A percentile compares a stretch with the other conserved stretches of the same genome.
Conservation (phyloP, 1,284 basidiomycete genomes). For the Ustilago hordei region DNA sequence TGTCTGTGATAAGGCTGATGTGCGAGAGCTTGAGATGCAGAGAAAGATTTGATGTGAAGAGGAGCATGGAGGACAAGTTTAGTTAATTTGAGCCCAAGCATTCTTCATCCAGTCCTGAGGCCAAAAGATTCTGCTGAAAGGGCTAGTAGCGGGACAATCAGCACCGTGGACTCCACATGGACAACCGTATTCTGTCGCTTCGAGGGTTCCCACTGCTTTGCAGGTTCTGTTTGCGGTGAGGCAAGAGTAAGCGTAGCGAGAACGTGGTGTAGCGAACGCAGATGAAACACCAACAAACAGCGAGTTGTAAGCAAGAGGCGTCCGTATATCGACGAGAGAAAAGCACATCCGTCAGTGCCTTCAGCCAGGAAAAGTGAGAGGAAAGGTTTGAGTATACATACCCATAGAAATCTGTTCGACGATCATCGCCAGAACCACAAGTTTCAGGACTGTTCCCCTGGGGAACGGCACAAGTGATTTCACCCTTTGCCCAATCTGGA, state of each 20-base stretch:
- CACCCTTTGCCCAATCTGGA: slow-evolving; percentile 11
- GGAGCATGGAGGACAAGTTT: slow-evolving; percentile 1
- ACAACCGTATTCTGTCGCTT: slow-evolving; percentile 35
- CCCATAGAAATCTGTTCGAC: slow-evolving; percentile 27
- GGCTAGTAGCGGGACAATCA: slow-evolving; percentile 4
- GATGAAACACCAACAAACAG: too few species aligned
- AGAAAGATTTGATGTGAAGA: neutral
- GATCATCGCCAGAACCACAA: slow-evolving; percentile 13
- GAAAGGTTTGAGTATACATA: slow-evolving; percentile 5
- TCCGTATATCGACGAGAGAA: too few species aligned
- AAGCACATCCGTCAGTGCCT: too few species aligned
- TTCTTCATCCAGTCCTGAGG: slow-evolving; percentile 24
- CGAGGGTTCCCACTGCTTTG: slow-evolving; percentile 30
- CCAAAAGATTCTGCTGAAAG: slow-evolving; percentile 32
- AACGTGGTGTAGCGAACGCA: too few species aligned
- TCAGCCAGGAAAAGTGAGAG: too few species aligned
- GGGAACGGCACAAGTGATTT: slow-evolving; percentile 37
- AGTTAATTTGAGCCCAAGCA: slow-evolving; percentile 7
- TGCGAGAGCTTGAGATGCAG: too few species aligned
- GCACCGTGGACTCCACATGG: slow-evolving; percentile 35
- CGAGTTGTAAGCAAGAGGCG: too few species aligned
- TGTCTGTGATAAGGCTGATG: neutral
- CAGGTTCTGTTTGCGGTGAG: slow-evolving; percentile 10
- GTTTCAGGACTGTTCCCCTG: slow-evolving; percentile 11
- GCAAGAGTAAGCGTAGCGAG: neutral